phyloP scores from a whole-genome alignment of 2,329 filamentous ascomycete species.

The Monilinia polystroma region DNA sequence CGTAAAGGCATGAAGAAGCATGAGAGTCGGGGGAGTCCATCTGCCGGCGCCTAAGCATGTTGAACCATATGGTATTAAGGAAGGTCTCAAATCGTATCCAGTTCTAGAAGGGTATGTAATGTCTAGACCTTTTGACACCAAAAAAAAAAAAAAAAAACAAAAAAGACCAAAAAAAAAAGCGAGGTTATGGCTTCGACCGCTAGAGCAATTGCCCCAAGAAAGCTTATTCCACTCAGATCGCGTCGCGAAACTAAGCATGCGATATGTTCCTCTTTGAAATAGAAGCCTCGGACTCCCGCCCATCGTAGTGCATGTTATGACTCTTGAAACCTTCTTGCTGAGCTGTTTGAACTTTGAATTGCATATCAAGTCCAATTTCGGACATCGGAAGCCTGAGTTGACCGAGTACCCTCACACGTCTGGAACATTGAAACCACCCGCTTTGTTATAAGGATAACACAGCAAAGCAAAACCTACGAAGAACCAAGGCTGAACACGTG shows the following conservation, averaged over 20 bases:
- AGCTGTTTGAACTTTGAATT: background rate
- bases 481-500: slow-evolving; percentile 18
- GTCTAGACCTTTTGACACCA: background rate
- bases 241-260: background rate
- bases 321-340: background rate
- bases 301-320: background rate
- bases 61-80: background rate
- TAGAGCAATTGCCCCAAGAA: background rate
- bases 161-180: background rate
- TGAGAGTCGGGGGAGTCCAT: background rate
- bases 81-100: background rate
- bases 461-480: background rate
- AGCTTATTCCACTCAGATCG: background rate
- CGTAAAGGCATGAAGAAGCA: slow-evolving; percentile 3
- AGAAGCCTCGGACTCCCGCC: background rate
- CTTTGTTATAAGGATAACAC: slow-evolving; percentile 1
- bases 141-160: background rate
- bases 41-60: background rate
- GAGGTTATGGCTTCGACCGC: background rate
- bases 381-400: slow-evolving; percentile 6
- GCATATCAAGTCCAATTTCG: slow-evolving; percentile 9
- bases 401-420: slow-evolving; percentile 5
- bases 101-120: background rate
- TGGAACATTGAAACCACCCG: slow-evolving; percentile 4
- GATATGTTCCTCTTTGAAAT: background rate